Conservation (phyloP, 345 rosid genomes). For the Eucalyptus brandiana region DNA sequence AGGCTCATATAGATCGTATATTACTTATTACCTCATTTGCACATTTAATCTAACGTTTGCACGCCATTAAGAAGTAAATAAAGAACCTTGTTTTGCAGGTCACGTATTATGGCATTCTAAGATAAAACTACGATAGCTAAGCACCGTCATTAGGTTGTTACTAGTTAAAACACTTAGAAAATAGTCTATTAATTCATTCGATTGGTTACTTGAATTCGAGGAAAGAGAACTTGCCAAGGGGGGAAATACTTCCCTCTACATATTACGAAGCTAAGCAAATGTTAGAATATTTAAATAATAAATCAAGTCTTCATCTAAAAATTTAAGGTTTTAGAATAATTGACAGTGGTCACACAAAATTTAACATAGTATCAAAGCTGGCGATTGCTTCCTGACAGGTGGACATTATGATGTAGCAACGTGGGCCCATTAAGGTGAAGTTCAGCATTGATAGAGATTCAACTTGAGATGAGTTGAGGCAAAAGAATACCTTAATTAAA, state of each 20-base stretch:
- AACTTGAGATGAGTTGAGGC: too few species aligned
- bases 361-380: too few species aligned
- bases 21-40: not conserved
- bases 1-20: not conserved
- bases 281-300: too few species aligned
- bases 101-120: not conserved
- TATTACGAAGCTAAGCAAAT: not conserved
- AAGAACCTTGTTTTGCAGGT: not conserved
- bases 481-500: too few species aligned
- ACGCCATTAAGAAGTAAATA: not conserved
- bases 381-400: accelerated
- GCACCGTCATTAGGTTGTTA: not conserved
- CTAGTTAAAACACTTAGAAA: not conserved
- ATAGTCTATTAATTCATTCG: not conserved
- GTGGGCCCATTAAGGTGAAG: too few species aligned
- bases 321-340: too few species aligned
- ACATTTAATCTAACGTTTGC: not conserved
- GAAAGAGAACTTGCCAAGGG: not conserved
- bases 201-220: not conserved
- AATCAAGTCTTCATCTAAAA: too few species aligned
- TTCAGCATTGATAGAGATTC: too few species aligned
- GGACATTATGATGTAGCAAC: too few species aligned
- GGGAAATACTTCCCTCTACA: not conserved
- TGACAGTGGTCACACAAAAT: accelerated
- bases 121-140: not conserved